phyloP scores from a whole-genome alignment of 768 basidiomycete species.

The Leucocoprinus leucothites region DNA sequence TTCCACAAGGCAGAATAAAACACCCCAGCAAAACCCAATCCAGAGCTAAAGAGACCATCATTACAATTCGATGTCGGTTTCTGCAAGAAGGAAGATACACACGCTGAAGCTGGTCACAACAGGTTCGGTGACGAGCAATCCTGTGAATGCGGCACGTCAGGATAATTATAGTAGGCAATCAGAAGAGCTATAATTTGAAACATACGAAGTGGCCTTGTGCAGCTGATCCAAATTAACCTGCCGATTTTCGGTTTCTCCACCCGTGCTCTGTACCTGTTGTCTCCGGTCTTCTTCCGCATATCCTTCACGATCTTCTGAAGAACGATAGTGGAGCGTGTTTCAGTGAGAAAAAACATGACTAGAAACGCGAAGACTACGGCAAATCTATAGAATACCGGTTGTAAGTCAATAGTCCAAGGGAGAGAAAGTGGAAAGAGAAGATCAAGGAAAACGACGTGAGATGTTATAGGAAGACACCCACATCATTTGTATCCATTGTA shows the following conservation, averaged over 20 bases:
- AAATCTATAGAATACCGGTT: background rate
- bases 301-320: conserved; percentile 64
- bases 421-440: too few relatives aligned
- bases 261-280: conserved; percentile 58
- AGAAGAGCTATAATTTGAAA: conserved; percentile 15
- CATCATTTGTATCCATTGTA: conserved; percentile 29
- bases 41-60: conserved; percentile 43
- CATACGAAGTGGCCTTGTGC: conserved; percentile 70
- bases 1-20: conserved; percentile 66
- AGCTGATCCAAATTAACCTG: conserved; percentile 66
- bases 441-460: too few relatives aligned
- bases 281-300: conserved; percentile 61
- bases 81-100: conserved; percentile 31
- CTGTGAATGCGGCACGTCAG: conserved; percentile 26
- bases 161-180: background rate
- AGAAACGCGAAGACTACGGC: conserved; percentile 45
- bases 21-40: conserved; percentile 76
- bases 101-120: conserved; percentile 74
- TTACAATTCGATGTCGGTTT: background rate
- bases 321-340: conserved; percentile 73
- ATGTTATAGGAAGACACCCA: conserved; percentile 15
- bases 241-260: conserved; percentile 54
- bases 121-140: conserved; percentile 68
- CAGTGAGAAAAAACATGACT: conserved; percentile 54
- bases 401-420: too few relatives aligned